Base-by-base conservation (phyloP, 306 rosid genomes). In the Dryas octopetala region DNA sequence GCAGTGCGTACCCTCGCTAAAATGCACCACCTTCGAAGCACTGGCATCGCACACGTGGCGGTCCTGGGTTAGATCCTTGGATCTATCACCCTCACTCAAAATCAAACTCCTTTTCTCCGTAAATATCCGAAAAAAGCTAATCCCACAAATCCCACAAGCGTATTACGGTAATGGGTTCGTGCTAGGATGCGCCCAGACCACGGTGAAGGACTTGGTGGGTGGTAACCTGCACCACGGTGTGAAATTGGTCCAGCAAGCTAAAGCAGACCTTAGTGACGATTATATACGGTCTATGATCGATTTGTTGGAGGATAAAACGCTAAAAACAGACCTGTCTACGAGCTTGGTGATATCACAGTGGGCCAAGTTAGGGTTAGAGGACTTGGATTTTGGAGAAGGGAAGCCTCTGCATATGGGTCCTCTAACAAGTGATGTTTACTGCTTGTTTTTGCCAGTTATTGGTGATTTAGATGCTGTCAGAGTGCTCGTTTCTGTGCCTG, bases 11-110 rank as follows among this genome's bases (percentile, higher is more conserved):
- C 94, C 97, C 2, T 83, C 90, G 3, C 81, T 90, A 0, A 93
- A 88, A 17, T 85, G 96, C 85, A 91, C 87, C 58, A 49, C 91
- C 40, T 93, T 93, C 44, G 98, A 93, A 74, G 87, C 86, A 53
- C 72, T 91, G 0, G 97, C 98, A 0, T 74, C 97, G 0, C 98
- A 93, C 88, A 93, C 96, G 60, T 93, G 98, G 98, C 92, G 96
- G 41, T 88, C 89, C 9, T 93, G 98, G 98, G 81, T 91, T 61
- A 71, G 81, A 23, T 84, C 96, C 3, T 78, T 91, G 15, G 76
- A 81, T 65, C 68, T 82, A 7, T 38, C 83, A 0, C 85, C 91
- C 4, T 68, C 74, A 0, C 81, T 76, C 11, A 26, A 15, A 0
- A 88, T 82, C n/a, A 93, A 93, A 80, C 86, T 93, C 9, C 96